Percentiles rank a stretch among this genome's conserved stretches.
Conservation (phyloP, 805 yeast genomes). For the Ogataea philodendri region DNA sequence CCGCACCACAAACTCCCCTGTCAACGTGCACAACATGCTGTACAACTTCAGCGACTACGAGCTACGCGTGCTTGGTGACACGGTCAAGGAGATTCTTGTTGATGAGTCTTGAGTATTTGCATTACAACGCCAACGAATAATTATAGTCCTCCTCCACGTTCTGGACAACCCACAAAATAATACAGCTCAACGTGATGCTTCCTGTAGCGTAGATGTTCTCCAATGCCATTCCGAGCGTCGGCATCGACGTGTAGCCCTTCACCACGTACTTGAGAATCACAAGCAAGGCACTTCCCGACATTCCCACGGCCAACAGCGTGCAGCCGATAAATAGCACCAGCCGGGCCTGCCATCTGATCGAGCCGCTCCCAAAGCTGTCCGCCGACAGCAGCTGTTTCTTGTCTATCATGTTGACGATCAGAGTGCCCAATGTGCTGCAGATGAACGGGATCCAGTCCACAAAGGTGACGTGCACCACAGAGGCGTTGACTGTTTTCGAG, state of each 20-base stretch:
- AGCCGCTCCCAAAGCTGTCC: conserved; percentile 33
- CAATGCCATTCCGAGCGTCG: conserved; percentile 92
- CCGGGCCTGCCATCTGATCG: conserved; percentile 91
- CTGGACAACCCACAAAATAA: conserved; percentile 88
- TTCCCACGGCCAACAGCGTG: conserved; percentile 64
- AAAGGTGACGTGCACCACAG: conserved; percentile 82
- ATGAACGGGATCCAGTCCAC: conserved; percentile 95
- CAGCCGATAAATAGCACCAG: conserved; percentile 89
- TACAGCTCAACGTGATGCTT: conserved; percentile 83
- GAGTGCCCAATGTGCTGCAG: conserved; percentile 86
- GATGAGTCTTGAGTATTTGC: conserved; percentile 10
- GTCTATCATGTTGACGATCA: conserved; percentile 72
- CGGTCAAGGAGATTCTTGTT: conserved; percentile 27
- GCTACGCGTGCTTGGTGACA: conserved; percentile 32
- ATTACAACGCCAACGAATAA: conserved; percentile 67
- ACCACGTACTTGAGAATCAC: conserved; percentile 78
- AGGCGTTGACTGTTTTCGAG: conserved; percentile 81
- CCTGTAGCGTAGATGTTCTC: conserved; percentile 80
- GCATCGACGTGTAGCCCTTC: conserved; percentile 70
- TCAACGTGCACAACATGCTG: conserved; percentile 41
- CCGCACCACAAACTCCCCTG: conserved; percentile 35
- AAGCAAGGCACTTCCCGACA: conserved; percentile 12
- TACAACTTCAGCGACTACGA: conserved; percentile 75
- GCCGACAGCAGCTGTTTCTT: conserved; percentile 45
- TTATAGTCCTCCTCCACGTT: conserved; percentile 95